phyloP scores from a whole-genome alignment of 768 basidiomycete genomes.

The Calocybe cyanea region DNA sequence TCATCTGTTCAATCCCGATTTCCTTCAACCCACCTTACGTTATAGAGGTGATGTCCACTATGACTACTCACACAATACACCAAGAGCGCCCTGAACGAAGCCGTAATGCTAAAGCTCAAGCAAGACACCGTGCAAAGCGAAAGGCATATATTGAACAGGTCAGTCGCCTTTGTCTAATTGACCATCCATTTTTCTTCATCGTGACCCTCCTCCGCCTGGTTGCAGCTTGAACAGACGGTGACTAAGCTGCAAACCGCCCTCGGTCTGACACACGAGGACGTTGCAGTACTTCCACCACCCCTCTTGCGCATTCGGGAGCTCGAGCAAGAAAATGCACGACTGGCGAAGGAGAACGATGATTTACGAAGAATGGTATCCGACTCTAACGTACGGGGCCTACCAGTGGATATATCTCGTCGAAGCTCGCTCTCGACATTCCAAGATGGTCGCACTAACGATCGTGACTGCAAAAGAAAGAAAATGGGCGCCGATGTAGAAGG shows the following conservation, averaged over 20 bases:
- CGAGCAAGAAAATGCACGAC: slow-evolving; percentile 71
- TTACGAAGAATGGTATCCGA: slow-evolving; percentile 63
- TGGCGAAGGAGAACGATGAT: slow-evolving; percentile 72
- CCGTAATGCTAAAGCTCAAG: slow-evolving; percentile 87
- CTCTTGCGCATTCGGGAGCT: slow-evolving; percentile 76
- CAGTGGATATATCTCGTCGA: slow-evolving; percentile 44
- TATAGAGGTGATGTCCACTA: slow-evolving; percentile 55
- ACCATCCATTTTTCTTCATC: not conserved
- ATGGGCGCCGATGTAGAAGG: slow-evolving; percentile 45
- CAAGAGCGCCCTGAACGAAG: slow-evolving; percentile 75
- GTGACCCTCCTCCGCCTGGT: slow-evolving; percentile 2
- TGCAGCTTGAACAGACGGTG: slow-evolving; percentile 79
- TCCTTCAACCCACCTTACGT: slow-evolving; percentile 48
- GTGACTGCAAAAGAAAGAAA: slow-evolving; percentile 63
- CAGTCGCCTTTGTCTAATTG: slow-evolving; percentile 10
- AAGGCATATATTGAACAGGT: slow-evolving; percentile 94
- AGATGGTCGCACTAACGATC: slow-evolving; percentile 47
- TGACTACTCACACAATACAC: slow-evolving; percentile 51
- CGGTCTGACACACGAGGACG: slow-evolving; percentile 71
- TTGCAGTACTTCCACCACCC: slow-evolving; percentile 68
- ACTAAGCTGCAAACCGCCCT: slow-evolving; percentile 78
- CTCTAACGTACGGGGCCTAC: slow-evolving; percentile 29
- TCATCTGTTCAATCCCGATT: slow-evolving; percentile 47
- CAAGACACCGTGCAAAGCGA: slow-evolving; percentile 85
- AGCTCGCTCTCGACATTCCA: slow-evolving; percentile 43